Percentiles rank a stretch among this genome's conserved stretches.
These are phyloP conservation scores for Suhomyces bribrorum DNA, from an alignment of 1,139 yeast species.

Conservation along the genomic window DNA sequence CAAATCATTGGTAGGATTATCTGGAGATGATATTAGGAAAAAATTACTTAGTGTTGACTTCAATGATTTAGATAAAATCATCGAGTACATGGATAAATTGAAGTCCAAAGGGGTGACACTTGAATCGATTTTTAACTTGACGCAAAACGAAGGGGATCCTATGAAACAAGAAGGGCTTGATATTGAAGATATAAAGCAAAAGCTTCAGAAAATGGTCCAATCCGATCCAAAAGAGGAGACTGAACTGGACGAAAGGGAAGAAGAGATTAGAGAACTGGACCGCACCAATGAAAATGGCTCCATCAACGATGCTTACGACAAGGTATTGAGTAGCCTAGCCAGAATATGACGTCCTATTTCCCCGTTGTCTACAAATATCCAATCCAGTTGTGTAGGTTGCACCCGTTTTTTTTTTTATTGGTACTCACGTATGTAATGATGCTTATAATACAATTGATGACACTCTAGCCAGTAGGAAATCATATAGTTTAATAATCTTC, in stretches of 20 bases:
- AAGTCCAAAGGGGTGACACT: conserved; percentile 54
- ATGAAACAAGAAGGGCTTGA: conserved; percentile 16
- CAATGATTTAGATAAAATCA: conserved; percentile 54
- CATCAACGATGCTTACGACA: conserved; percentile 52
- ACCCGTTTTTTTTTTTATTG: conserved; percentile 4
- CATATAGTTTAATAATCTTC: conserved; percentile 17
- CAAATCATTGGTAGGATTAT: conserved; percentile 27
- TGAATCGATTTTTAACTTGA: conserved; percentile 47
- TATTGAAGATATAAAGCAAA: conserved; percentile 22
- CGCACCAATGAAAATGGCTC: conserved; percentile 23
- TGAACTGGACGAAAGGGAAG: conserved; percentile 5
- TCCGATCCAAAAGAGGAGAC: conserved; percentile 2
- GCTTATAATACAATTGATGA: conserved; percentile 10
- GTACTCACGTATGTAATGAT: conserved; percentile 7
- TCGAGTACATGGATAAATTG: conserved; percentile 49
- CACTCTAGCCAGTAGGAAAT: conserved; percentile 14
- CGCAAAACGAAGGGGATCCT: conserved; percentile 11
- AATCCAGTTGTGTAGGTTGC: not conserved
- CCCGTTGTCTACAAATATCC: not conserved
- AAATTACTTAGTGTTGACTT: conserved; percentile 47
- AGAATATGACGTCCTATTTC: conserved; percentile 7
- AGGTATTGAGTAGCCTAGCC: conserved; percentile 46
- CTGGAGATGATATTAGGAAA: conserved; percentile 57
- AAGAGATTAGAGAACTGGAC: conserved; percentile 7
- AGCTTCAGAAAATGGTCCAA: conserved; percentile 17